Evolutionary conservation across 768 basidiomycete genomes (phyloP).

Genomic region (Aureoboletus auriporus): DNA sequence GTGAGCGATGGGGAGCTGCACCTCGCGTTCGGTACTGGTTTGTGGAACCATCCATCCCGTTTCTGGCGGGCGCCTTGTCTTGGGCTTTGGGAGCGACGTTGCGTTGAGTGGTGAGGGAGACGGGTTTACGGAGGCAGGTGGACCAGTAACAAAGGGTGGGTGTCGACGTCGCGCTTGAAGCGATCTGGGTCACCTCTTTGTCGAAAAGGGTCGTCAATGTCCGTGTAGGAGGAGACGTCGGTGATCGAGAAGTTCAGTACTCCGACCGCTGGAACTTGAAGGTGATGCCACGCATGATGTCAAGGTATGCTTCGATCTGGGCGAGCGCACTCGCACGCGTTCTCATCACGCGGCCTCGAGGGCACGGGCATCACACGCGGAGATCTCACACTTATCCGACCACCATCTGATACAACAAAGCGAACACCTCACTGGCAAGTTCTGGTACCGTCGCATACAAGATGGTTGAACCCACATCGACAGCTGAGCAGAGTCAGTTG

Average conservation of each 20-base stretch:
- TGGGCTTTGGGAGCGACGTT: no score
- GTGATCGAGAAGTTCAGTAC: constrained; percentile 32
- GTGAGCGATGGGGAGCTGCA: constrained; percentile 46
- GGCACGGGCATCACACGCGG: no score
- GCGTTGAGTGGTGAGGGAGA: constrained; percentile 13
- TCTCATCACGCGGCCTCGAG: no score
- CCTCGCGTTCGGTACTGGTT: constrained; percentile 37
- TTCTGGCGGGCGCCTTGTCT: constrained; percentile 1
- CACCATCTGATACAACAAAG: no score
- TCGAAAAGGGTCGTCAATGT: constrained; percentile 25
- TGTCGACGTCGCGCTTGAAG: constrained; percentile 27
- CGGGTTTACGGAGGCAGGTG: constrained; percentile 24
- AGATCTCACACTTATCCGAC: no score
- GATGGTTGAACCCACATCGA: no score
- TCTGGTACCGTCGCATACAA: no score
- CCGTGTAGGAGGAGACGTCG: constrained; percentile 27
- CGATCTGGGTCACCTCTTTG: constrained; percentile 11
- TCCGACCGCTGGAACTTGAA: constrained; percentile 27
- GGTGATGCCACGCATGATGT: no score
- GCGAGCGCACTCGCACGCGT: no score
- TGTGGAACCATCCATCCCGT: constrained; percentile 30
- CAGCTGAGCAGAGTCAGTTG: no score
- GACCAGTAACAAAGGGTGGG: constrained; percentile 28
- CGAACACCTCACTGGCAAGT: no score
- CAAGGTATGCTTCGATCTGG: no score